Evolutionary conservation across 495 filamentous ascomycete genomes (phyloP).

Genomic region (Friedmanniomyces simplex): DNA sequence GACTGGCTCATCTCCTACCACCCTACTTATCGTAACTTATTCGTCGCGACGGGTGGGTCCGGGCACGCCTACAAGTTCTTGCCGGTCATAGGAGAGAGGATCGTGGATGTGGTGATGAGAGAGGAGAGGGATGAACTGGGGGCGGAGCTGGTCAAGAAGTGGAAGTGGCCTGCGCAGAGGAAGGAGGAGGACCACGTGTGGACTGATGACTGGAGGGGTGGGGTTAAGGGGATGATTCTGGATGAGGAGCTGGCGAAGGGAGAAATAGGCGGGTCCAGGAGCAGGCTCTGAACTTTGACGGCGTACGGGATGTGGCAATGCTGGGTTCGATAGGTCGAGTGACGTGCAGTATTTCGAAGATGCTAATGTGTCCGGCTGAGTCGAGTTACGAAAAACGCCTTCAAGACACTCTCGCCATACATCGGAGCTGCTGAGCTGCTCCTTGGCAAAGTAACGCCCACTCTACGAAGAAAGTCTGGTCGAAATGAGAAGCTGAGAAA

Average conservation of each 20-base stretch:
- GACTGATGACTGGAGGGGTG: slow-evolving; percentile 58
- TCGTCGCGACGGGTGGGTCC: slow-evolving; percentile 74
- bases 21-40: slow-evolving; percentile 53
- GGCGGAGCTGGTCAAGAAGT: slow-evolving; percentile 50
- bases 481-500: no score
- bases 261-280: background rate
- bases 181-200: slow-evolving; percentile 33
- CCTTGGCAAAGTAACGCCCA: no score
- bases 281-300: background rate
- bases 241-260: slow-evolving; percentile 22
- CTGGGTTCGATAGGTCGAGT: no score
- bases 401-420: no score
- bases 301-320: no score
- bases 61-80: slow-evolving; percentile 88
- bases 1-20: slow-evolving; percentile 78
- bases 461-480: no score
- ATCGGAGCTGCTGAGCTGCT: no score
- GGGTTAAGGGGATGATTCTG: slow-evolving; percentile 44
- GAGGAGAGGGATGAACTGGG: slow-evolving; percentile 46
- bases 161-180: slow-evolving; percentile 50
- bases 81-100: slow-evolving; percentile 69
- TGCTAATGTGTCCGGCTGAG: no score
- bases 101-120: slow-evolving; percentile 57
- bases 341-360: no score
- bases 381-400: no score